Evolutionary conservation across 208 protist genomes (phyloP).

Genomic region (Naegleria gruberi): DNA sequence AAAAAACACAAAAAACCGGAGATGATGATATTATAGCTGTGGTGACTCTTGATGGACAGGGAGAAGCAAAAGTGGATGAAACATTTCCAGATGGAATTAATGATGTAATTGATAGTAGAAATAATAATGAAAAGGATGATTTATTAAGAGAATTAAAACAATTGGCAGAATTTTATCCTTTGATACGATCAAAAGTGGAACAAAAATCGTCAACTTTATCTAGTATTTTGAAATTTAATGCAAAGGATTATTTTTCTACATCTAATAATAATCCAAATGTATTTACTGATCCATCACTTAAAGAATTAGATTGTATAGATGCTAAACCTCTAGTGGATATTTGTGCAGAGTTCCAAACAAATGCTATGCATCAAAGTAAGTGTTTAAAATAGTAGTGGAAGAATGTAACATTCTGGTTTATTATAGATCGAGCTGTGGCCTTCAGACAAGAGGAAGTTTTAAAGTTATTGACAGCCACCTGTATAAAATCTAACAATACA

Average conservation of each 20-base stretch:
- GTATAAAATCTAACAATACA: background rate
- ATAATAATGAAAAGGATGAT: background rate
- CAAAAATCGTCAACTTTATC: background rate
- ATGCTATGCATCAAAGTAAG: background rate
- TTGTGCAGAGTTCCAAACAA: background rate
- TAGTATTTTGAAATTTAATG: background rate
- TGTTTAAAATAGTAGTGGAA: background rate
- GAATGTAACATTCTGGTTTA: background rate
- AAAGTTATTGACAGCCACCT: background rate
- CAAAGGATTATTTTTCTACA: background rate
- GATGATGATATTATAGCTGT: background rate
- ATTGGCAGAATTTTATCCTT: background rate
- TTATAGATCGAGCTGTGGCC: background rate
- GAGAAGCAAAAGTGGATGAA: background rate
- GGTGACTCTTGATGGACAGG: background rate
- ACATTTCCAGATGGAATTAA: background rate
- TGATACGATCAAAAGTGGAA: background rate
- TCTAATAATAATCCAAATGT: background rate
- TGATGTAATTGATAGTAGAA: background rate
- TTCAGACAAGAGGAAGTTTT: background rate
- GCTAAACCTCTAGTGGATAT: background rate
- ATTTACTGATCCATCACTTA: background rate
- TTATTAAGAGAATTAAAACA: background rate
- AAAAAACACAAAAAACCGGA: background rate
- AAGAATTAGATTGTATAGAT: conserved; percentile 1